A percentile compares a stretch with the other conserved stretches of the same genome.
Conservation (phyloP, 2,329 filamentous ascomycete genomes). For the Pseudocercospora vitis region DNA sequence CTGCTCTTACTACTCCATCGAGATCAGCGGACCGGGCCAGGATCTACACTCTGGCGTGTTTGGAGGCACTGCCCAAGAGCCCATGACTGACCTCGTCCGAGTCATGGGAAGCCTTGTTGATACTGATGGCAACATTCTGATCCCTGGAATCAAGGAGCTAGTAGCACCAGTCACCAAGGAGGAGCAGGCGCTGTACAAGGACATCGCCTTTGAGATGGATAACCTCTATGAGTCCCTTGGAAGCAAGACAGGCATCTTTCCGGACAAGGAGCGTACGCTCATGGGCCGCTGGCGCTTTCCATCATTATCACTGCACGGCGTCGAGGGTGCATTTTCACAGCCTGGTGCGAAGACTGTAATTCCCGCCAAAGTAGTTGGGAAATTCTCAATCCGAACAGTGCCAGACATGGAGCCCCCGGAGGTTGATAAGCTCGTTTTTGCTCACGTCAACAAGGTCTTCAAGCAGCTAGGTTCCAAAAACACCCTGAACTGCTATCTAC, state of each 20-base stretch:
- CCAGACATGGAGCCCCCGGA: constrained; percentile 93
- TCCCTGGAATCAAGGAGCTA: constrained; percentile 90
- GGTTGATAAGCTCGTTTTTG: constrained; percentile 82
- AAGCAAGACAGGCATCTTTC: constrained; percentile 80
- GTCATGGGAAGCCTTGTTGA: constrained; percentile 84
- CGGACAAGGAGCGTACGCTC: constrained; percentile 85
- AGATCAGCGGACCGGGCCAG: constrained; percentile 85
- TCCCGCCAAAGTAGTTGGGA: constrained; percentile 94
- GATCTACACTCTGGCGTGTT: constrained; percentile 97
- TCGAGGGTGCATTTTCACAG: constrained; percentile 92
- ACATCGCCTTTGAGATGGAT: constrained; percentile 94
- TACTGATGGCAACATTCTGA: constrained; percentile 85
- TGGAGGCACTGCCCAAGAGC: constrained; percentile 92
- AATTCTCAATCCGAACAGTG: constrained; percentile 97
- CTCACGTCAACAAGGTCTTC: constrained; percentile 80
- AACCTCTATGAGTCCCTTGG: constrained; percentile 90
- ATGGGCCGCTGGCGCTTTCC: constrained; percentile 97
- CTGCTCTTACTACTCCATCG: constrained; percentile 95
- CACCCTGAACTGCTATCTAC: constrained; percentile 71
- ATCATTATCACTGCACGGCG: constrained; percentile 87
- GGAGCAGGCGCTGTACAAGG: constrained; percentile 82
- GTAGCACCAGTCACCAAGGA: constrained; percentile 85
- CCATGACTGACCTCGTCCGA: constrained; percentile 91
- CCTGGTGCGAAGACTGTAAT: constrained; percentile 98
- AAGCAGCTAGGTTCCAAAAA: constrained; percentile 91